These are phyloP conservation scores for Arthroderma sp. DNA, from an alignment of 2,329 filamentous ascomycete species.

Conservation along the genomic window DNA sequence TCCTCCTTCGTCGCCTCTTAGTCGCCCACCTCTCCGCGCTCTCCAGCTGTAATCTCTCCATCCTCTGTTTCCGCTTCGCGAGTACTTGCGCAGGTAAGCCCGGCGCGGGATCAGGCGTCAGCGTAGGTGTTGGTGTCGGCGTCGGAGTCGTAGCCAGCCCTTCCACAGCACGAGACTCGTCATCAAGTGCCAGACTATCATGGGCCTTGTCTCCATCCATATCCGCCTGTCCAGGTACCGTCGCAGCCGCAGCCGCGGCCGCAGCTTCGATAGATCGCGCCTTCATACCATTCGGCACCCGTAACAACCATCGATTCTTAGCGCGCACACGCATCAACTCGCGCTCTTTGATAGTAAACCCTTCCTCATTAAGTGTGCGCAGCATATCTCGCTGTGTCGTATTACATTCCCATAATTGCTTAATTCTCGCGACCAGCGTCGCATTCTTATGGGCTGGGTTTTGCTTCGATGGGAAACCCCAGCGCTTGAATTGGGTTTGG, in stretches of 20 bases:
- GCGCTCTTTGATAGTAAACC: slow-evolving; percentile 57
- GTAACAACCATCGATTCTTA: slow-evolving; percentile 55
- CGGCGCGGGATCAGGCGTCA: slow-evolving; percentile 3
- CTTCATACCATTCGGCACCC: slow-evolving; percentile 48
- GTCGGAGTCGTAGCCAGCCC: neutral
- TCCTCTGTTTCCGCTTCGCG: slow-evolving; percentile 41
- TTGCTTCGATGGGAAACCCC: slow-evolving; percentile 66
- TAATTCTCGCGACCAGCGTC: slow-evolving; percentile 53
- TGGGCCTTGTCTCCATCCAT: slow-evolving; percentile 11
- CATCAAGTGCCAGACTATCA: neutral
- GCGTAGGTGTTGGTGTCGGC: neutral
- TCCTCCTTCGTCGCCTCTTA: slow-evolving; percentile 55
- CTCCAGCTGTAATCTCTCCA: slow-evolving; percentile 43
- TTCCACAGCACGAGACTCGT: neutral
- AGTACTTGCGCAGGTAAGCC: slow-evolving; percentile 35
- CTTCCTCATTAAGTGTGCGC: slow-evolving; percentile 54
- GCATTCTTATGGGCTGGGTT: slow-evolving; percentile 58
- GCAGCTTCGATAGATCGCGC: slow-evolving; percentile 20
- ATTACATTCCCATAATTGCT: slow-evolving; percentile 67
- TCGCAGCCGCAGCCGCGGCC: slow-evolving; percentile 4
- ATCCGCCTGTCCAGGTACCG: slow-evolving; percentile 19
- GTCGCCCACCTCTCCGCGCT: slow-evolving; percentile 49
- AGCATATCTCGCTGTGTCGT: slow-evolving; percentile 61
- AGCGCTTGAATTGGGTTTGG: slow-evolving; percentile 62
- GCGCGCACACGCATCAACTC: slow-evolving; percentile 57